Conservation (phyloP, 345 rosid genomes). For the Salix exigua region DNA sequence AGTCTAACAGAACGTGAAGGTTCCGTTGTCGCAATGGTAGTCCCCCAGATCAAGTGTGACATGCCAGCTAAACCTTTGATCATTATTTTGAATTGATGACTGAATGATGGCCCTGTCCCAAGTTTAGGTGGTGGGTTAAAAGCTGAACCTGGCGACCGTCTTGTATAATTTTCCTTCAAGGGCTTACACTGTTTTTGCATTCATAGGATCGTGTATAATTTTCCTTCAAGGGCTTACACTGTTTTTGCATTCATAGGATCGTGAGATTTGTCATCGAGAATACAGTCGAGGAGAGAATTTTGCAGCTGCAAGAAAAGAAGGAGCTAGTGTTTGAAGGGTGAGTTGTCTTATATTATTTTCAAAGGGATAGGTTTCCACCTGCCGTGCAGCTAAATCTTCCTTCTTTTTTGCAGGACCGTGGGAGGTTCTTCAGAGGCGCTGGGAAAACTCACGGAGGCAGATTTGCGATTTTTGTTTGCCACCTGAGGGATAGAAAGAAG, state of each 20-base stretch:
- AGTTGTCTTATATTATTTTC: conserved; percentile 30
- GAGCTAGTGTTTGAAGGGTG: conserved; percentile 97
- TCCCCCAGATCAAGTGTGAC: too few relatives aligned
- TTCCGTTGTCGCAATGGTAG: too few relatives aligned
- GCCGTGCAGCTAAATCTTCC: not conserved
- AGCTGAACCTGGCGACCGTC: too few relatives aligned
- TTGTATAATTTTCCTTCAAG: not conserved
- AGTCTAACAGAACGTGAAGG: too few relatives aligned
- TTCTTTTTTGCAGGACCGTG: conserved; percentile 51
- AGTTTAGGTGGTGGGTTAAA: too few relatives aligned
- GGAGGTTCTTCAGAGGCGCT: conserved; percentile 86
- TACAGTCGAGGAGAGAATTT: conserved; percentile 88
- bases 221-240: conserved; percentile 5
- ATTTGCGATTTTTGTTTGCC: conserved; percentile 67
- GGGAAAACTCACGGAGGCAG: conserved; percentile 70
- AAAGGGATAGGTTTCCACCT: not conserved
- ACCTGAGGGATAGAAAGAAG: conserved; percentile 14
- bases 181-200: not conserved
- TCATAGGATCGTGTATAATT: conserved; percentile 17
- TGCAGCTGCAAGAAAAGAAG: conserved; percentile 89
- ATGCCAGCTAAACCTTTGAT: too few relatives aligned
- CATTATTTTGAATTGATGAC: too few relatives aligned
- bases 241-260: conserved; percentile 37
- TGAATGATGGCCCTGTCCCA: too few relatives aligned
- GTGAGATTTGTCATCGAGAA: conserved; percentile 90